Base-by-base conservation (phyloP, 2,329 filamentous ascomycete species). In the Helminthosporium solani region DNA sequence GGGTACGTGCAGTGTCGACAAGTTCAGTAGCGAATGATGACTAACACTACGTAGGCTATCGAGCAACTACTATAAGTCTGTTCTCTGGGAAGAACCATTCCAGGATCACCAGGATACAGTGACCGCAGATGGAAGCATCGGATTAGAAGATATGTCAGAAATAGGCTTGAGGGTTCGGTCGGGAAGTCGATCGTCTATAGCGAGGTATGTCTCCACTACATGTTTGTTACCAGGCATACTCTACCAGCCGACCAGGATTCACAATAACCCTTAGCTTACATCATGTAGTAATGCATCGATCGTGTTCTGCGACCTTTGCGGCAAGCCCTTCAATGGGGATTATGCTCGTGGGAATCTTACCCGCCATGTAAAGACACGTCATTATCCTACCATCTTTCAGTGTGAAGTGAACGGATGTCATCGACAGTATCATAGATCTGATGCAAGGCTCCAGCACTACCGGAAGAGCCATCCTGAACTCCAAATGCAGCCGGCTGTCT, bases 271-370 rank as follows among this genome's bases (percentile, higher is more conserved):
- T 23, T n/a, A 14, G 34, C 34, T 37, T 14, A 37, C 34, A 16
- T 12, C 6, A 19, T n/a, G n/a, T 15, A 37, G 20, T 12, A 37
- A 21, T 8, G 7, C 4, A 2, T 16, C 36, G 3, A 11, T 15
- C 27, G 20, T 33, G 12, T 19, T 20, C 7, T 41, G 39, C n/a
- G 14, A 3, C 28, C 12, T 21, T 15, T 45, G 37, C 27, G 15
- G 18, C 7, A 37, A 9, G 14, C 1, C n/a, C 7, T 40, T 46
- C 23, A 28, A 3, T 9, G 38, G 44, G 15, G 44, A 46, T 16
- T 41, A 46, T 16, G 44, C 44, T 12, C 33, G 31, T 16, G 38
- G 44, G 8, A 46, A 46, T 27, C 18, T 46, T 6, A n/a, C 19
- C n/a, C 38, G 44, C 7, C 44, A 46, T 27, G 11, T 20, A 8